Evolutionary conservation across 192 early-diverging fungal genomes (phyloP).

Genomic region (Geranomyces variabilis): DNA sequence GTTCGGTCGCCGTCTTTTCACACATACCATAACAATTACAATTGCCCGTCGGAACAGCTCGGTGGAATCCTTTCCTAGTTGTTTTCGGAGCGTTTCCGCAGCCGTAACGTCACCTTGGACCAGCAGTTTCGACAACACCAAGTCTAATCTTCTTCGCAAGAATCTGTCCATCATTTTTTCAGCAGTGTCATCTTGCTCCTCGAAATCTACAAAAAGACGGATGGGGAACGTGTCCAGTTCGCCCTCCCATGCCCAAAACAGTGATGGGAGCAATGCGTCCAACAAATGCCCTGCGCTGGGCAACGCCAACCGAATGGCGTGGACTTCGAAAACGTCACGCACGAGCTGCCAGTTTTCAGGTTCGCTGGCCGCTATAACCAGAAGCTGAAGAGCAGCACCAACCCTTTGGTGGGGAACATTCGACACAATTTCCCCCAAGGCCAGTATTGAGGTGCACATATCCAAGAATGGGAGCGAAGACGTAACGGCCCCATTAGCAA

Average conservation of each 20-base stretch:
- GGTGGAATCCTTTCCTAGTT: not conserved
- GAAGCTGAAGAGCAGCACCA: not conserved
- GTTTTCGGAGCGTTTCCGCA: not conserved
- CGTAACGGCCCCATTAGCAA: not conserved
- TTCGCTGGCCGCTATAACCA: not conserved
- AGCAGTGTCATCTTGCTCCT: not conserved
- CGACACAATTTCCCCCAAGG: conserved; percentile 6
- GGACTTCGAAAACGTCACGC: not conserved
- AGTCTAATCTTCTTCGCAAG: not conserved
- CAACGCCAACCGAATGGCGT: conserved; percentile 7
- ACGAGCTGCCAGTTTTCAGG: not conserved
- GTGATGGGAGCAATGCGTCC: conserved; percentile 4
- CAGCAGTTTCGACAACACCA: conserved; percentile 13
- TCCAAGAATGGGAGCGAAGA: not conserved
- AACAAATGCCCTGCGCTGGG: not conserved
- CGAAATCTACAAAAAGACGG: not conserved
- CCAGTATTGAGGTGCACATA: not conserved
- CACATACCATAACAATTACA: not conserved
- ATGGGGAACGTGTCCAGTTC: conserved; percentile 15
- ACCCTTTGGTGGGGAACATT: not conserved
- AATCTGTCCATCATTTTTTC: not conserved
- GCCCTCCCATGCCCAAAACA: conserved; percentile 21
- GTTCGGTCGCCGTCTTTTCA: not conserved
- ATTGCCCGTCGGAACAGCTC: not conserved
- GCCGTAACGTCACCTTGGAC: not conserved